Conservation (phyloP, 2,329 filamentous ascomycete species). For the Sclerotinia trifoliorum region DNA sequence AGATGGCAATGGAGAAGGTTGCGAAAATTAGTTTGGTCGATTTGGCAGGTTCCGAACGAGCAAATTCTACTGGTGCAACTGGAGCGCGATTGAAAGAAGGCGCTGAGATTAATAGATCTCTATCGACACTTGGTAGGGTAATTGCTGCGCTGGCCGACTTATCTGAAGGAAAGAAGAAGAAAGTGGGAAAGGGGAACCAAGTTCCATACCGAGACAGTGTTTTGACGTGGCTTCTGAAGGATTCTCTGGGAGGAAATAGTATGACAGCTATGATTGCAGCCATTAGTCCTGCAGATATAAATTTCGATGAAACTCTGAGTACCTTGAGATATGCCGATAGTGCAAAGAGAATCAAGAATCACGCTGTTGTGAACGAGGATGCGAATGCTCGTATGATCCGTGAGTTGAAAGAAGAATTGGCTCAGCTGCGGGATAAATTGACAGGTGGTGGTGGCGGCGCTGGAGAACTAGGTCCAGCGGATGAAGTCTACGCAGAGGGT, state of each 20-base stretch:
- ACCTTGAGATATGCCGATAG: slow-evolving; percentile 96
- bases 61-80: slow-evolving; percentile 94
- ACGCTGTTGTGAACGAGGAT: slow-evolving; percentile 98
- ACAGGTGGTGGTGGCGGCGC: slow-evolving; percentile 51
- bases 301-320: slow-evolving; percentile 96
- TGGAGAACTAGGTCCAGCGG: slow-evolving; percentile 52
- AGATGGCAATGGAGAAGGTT: slow-evolving; percentile 96
- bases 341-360: slow-evolving; percentile 99
- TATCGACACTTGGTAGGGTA: slow-evolving; percentile 94
- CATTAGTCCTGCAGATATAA: slow-evolving; percentile 97
- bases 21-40: slow-evolving; percentile 98
- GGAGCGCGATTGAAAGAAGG: slow-evolving; percentile 94
- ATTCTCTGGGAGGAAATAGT: slow-evolving; percentile 95
- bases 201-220: slow-evolving; percentile 98
- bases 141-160: slow-evolving; percentile 94
- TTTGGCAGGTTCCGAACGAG: slow-evolving; percentile 94
- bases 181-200: slow-evolving; percentile 64
- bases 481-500: slow-evolving; percentile 86
- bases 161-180: slow-evolving; percentile 81
- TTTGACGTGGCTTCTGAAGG: slow-evolving; percentile 93
- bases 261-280: slow-evolving; percentile 99
- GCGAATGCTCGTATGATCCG: slow-evolving; percentile 98
- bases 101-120: slow-evolving; percentile 95
- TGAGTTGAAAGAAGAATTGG: slow-evolving; percentile 92
- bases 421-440: slow-evolving; percentile 82